Conservation (phyloP, 495 filamentous ascomycete species). For the Aspergillus steynii region DNA sequence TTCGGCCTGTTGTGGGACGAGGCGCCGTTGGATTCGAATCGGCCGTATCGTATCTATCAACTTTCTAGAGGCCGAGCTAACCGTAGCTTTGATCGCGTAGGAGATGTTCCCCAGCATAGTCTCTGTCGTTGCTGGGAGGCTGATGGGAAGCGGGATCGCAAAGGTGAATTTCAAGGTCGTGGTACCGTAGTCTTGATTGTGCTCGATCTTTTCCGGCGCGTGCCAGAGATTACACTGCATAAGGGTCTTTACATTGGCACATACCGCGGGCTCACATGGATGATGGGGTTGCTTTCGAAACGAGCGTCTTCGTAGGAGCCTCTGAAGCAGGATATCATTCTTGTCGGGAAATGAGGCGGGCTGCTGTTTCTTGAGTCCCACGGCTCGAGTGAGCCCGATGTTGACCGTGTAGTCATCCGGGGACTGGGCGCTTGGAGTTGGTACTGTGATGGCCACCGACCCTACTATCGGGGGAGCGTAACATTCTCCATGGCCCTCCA, state of each 20-base stretch:
- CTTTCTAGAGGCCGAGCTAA: neutral
- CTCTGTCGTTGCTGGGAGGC: conserved; percentile 4
- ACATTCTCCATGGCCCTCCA: neutral
- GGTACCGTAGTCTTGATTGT: neutral
- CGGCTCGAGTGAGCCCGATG: conserved; percentile 1
- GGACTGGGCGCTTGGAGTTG: neutral
- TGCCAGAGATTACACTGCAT: conserved; percentile 10
- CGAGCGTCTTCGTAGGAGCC: neutral
- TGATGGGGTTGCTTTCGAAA: neutral
- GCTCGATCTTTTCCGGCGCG: neutral
- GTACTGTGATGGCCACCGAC: neutral
- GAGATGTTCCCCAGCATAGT: conserved; percentile 7
- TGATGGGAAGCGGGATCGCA: neutral
- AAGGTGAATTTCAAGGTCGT: conserved; percentile 2
- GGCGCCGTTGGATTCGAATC: neutral
- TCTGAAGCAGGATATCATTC: neutral
- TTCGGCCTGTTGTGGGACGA: neutral
- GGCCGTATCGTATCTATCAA: neutral
- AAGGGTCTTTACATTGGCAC: neutral
- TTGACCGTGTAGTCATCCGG: neutral
- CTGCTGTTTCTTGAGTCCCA: neutral
- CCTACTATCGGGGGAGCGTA: conserved; percentile 5
- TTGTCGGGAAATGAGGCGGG: neutral
- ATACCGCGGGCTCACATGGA: neutral
- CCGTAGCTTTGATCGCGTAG: conserved; percentile 7